Conservation (phyloP, 768 basidiomycete genomes). For the Auricularia cornea region DNA sequence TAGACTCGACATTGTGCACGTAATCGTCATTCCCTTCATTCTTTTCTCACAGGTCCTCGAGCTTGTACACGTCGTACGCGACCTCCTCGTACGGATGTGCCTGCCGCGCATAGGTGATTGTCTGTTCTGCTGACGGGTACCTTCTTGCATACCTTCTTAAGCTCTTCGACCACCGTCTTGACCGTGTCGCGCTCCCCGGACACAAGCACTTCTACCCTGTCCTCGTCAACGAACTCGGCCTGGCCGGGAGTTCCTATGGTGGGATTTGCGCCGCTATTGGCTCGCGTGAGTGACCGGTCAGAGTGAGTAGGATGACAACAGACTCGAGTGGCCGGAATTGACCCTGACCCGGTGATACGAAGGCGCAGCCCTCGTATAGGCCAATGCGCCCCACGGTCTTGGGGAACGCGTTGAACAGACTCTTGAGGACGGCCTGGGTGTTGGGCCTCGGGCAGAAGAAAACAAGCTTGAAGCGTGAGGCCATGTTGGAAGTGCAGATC, state of each 20-base stretch:
- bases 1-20: too few relatives aligned
- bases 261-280: slow-evolving; percentile 31
- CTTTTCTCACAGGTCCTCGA: slow-evolving; percentile 24
- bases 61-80: slow-evolving; percentile 46
- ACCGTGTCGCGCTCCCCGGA: slow-evolving; percentile 29
- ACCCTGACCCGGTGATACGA: slow-evolving; percentile 46
- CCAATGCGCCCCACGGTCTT: slow-evolving; percentile 44
- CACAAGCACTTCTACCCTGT: slow-evolving; percentile 47
- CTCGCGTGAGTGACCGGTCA: slow-evolving; percentile 40
- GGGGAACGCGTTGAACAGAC: slow-evolving; percentile 39
- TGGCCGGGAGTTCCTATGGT: slow-evolving; percentile 34
- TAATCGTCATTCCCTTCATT: too few relatives aligned
- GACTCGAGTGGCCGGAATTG: slow-evolving; percentile 12
- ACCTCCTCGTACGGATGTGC: slow-evolving; percentile 52
- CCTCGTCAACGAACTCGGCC: slow-evolving; percentile 43
- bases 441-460: slow-evolving; percentile 41
- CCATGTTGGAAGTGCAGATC: background rate
- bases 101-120: slow-evolving; percentile 19
- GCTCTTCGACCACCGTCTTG: slow-evolving; percentile 31
- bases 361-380: slow-evolving; percentile 46
- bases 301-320: background rate
- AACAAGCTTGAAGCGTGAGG: slow-evolving; percentile 38
- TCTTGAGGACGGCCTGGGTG: slow-evolving; percentile 34
- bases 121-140: too few relatives aligned
- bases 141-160: too few relatives aligned